Evolutionary conservation across 1,284 basidiomycete species (phyloP), one percentile per base, ranked within the genome.

Genomic region (Kwoniella shivajii): DNA sequence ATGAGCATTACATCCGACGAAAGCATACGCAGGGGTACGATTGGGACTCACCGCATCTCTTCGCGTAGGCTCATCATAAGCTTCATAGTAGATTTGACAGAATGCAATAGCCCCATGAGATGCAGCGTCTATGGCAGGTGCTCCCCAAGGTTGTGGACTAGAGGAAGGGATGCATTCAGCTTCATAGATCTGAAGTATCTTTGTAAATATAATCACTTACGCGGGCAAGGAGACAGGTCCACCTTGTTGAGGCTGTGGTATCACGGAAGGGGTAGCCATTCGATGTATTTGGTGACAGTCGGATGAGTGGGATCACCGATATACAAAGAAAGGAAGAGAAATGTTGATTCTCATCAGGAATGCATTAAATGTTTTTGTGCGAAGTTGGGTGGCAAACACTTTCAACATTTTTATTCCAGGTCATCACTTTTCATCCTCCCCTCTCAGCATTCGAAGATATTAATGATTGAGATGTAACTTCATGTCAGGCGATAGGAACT

Each of bases 61-160:
- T 18, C 74, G 59, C 0, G 68, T 67, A 3, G 74, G 74, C 58
- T 76, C 74, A 59, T 76, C 74, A 43, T 69, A 74, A 4, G 72
- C 67, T 53, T 76, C 74, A 50, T 76, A 76, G 59, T 76, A 76
- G 42, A 76, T 69, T 49, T 73, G 72, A 52, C 66, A 69, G 54
- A 76, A 76, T 4, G 72, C 71, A 16, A 76, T 73, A 27, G 74
- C 72, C 26, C 74, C 74, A 50, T 76, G 74, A 37, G 72, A 70
- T 1, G 72, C 71, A 6, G 72, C 72, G 43, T 76, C 74, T 34
- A 76, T 69, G 11, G 70, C 71, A 27, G 60, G 36, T 18, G 71
- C 59, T 3, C 66, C 55, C 74, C 74, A 76, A 16, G 72, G 71
- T 30, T 46, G 51, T 16, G 50, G 38, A 26, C 57, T 63, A 42